Evolutionary conservation across 2,329 filamentous ascomycete species (phyloP), one percentile per base, ranked within the genome.

Genomic region (Plectosphaerella sp.): DNA sequence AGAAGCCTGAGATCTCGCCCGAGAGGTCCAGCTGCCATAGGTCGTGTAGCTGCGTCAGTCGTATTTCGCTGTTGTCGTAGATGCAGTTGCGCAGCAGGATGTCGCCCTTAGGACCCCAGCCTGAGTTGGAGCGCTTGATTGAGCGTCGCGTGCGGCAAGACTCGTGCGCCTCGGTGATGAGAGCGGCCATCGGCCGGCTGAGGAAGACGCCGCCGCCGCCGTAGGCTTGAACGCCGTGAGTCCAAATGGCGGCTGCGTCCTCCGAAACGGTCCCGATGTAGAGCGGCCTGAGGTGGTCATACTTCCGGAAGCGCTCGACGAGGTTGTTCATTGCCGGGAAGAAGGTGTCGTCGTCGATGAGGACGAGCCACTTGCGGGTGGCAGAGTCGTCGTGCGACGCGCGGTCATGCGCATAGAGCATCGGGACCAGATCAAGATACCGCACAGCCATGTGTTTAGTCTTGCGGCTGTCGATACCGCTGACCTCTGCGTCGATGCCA

Each of bases 181-280:
- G 56, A 3, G 61, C 60, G 4, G 73, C 56, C 33, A 72, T 67
- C 3, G 61, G 52, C 0, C 62, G 61, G 0, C 70, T 72, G 47
- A 77, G 59, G 47, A 77, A 67, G 5, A 77, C 62, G 3, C 69
- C 73, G 10, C 72, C 74, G 39, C 74, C 75, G 12, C 74, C 74
- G 49, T 77, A 85, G 14, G 78, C 82, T 73, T 83, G 82, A 56
- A 76, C 70, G 2, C 82, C 82, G 59, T 79, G 83, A 10, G 66
- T 65, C 5, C 69, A 68, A 24, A 84, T 71, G 16, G 79, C 73
- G 20, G 69, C 63, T 33, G 76, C 73, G 59, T 80, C 78, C 61
- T 85, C 82, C 2, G 81, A 80, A 6, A 84, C 63, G 2, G 76
- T 76, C 3, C 82, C 82, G 11, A 84, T 67, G 62, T 84, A 86